Evolutionary conservation across 2,329 filamentous ascomycete species (phyloP), one percentile per base, ranked within the genome.

Genomic region (Lanzia echinophila): DNA sequence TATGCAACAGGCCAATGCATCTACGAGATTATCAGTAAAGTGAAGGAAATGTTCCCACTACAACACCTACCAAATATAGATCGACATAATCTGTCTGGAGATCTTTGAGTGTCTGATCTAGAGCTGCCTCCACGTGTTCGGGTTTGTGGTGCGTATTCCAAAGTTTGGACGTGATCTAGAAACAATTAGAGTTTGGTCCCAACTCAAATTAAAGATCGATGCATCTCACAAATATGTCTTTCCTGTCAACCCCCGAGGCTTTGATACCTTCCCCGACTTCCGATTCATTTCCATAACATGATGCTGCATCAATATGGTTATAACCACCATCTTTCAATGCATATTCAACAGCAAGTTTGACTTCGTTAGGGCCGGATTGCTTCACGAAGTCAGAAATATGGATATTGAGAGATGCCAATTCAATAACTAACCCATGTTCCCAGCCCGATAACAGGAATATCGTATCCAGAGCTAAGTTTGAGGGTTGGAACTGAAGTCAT

Each of bases 31-130:
- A 39, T 39, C 11, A 5, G 17, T 19, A 41, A 4, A 20, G 19
- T 41, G 20, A 20, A 41, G 17, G n/a, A 20, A 41, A 8, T 4
- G 24, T 28, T 28, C 4, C 24, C 24, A 28, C 8, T 28, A 28
- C 8, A 28, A 41, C 11, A 10, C 17, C 17, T 41, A 41, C 38
- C 31, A 95, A 77, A 67, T 82, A 90, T 54, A 95, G 74, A 68
- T 95, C 90, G 6, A 95, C 79, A 68, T 95, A 92, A 61, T 90
- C 86, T 44, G 94, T 74, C 2, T 88, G 87, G 32, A 95, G 74
- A 56, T 79, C 78, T 72, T 84, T 80, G 68, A 94, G 74, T 64
- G 83, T 87, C 76, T 85, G 83, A 61, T 89, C 81, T 33, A 94
- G 76, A 32, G 79, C 83, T 65, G 84, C 79, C 41, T 76, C 72